Evolutionary conservation across 805 yeast species (phyloP).

Genomic region (Saturnispora dispora): DNA sequence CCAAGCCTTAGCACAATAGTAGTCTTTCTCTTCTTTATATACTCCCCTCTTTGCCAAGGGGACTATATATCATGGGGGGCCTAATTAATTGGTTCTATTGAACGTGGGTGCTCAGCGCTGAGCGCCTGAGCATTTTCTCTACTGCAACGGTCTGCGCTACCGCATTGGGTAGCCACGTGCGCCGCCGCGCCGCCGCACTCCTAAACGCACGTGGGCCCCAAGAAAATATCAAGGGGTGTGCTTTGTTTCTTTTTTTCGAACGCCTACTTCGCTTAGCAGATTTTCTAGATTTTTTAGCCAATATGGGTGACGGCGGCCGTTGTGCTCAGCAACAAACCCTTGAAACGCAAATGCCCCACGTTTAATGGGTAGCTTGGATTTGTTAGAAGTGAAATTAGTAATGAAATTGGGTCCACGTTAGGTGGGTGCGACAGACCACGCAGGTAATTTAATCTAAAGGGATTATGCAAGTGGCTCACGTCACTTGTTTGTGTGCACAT

Average conservation of each 20-base stretch:
- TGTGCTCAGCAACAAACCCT: not conserved
- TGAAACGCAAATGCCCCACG: not conserved
- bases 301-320: too few relatives aligned
- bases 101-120: constrained; percentile 1
- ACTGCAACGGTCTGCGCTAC: not conserved
- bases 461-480: too few relatives aligned
- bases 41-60: not conserved
- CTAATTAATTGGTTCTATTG: not conserved
- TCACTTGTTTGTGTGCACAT: too few relatives aligned
- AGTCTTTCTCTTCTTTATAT: not conserved
- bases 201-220: not conserved
- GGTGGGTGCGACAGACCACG: not conserved
- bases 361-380: not conserved
- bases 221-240: not conserved
- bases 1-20: not conserved
- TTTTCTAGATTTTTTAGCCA: too few relatives aligned
- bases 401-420: not conserved
- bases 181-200: not conserved
- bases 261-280: not conserved
- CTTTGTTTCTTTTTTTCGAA: not conserved
- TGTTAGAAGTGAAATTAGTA: not conserved
- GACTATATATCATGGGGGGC: not conserved
- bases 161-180: constrained; percentile 1
- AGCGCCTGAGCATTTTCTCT: not conserved
- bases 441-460: too few relatives aligned